Conservation (phyloP, 495 filamentous ascomycete genomes). For the Pyrenula aspistea region DNA sequence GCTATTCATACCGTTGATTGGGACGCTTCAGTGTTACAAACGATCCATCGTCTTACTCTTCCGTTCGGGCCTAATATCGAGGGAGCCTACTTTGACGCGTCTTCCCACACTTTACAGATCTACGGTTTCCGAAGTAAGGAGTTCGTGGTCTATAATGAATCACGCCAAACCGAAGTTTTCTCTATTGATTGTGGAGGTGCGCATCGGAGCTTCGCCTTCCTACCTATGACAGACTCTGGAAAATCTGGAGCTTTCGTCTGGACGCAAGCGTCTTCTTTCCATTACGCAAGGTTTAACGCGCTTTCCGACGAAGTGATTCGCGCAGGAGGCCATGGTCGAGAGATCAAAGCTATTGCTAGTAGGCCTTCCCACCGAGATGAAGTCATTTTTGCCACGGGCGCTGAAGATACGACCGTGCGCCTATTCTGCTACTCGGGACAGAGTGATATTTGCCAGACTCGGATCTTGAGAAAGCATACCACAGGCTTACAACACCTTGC, state of each 20-base stretch:
- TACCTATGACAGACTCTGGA: conserved; percentile 10
- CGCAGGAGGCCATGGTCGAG: conserved; percentile 68
- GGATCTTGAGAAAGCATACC: conserved; percentile 60
- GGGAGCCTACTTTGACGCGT: conserved; percentile 43
- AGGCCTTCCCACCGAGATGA: conserved; percentile 10
- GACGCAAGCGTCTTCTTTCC: conserved; percentile 29
- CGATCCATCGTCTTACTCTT: conserved; percentile 40
- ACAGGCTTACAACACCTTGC: conserved; percentile 73
- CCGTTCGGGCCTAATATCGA: conserved; percentile 59
- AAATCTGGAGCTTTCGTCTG: conserved; percentile 34
- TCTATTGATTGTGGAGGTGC: conserved; percentile 70
- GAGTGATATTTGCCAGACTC: conserved; percentile 34
- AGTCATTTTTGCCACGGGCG: conserved; percentile 57
- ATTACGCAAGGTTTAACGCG: conserved; percentile 33
- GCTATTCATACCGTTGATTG: conserved; percentile 36
- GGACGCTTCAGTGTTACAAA: conserved; percentile 14
- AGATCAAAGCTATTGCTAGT: conserved; percentile 69
- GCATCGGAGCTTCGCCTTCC: conserved; percentile 59
- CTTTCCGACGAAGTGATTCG: conserved; percentile 43
- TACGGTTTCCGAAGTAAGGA: conserved; percentile 69
- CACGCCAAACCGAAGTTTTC: conserved; percentile 48
- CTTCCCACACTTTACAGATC: conserved; percentile 42
- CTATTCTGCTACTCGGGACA: conserved; percentile 21
- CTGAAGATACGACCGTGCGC: conserved; percentile 79
- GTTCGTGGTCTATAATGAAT: conserved; percentile 73